Evolutionary conservation across 2,329 filamentous ascomycete genomes (phyloP).

Genomic region (Hypoxylon rubiginosum): DNA sequence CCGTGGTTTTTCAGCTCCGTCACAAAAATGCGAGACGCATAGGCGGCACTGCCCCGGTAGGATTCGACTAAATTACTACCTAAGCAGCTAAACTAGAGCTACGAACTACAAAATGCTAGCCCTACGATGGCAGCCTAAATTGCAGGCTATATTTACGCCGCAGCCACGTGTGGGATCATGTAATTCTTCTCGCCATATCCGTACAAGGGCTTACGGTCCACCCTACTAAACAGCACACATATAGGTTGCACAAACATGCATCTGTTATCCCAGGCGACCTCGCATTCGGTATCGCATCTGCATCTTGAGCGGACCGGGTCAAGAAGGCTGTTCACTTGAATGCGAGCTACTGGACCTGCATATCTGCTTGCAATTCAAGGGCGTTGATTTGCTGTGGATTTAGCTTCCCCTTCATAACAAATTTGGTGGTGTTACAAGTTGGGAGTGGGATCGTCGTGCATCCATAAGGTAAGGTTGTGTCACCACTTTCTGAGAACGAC

Average conservation of each 20-base stretch:
- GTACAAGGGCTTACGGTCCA: neutral
- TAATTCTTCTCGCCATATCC: neutral
- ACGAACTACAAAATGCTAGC: neutral
- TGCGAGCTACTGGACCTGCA: neutral
- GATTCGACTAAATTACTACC: no score
- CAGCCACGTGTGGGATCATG: neutral
- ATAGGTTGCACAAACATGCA: neutral
- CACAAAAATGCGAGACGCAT: neutral
- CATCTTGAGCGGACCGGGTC: neutral
- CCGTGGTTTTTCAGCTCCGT: no score
- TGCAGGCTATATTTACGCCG: neutral
- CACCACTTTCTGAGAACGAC: constrained; percentile 7
- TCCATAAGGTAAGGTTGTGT: neutral
- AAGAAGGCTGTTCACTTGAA: neutral
- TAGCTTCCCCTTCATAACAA: constrained; percentile 6
- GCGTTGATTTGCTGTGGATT: neutral
- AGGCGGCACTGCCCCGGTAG: constrained; percentile 13
- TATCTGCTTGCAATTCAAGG: neutral
- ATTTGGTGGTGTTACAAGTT: neutral
- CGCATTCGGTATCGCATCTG: neutral
- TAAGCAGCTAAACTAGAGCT: constrained; percentile 7
- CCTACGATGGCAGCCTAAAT: neutral
- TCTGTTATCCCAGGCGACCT: neutral
- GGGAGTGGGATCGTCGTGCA: constrained; percentile 6
- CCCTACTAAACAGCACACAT: neutral